These are phyloP conservation scores for Dendrobium chrysotoxum DNA, from an alignment of 106 monocot species.

Conservation along the genomic window DNA sequence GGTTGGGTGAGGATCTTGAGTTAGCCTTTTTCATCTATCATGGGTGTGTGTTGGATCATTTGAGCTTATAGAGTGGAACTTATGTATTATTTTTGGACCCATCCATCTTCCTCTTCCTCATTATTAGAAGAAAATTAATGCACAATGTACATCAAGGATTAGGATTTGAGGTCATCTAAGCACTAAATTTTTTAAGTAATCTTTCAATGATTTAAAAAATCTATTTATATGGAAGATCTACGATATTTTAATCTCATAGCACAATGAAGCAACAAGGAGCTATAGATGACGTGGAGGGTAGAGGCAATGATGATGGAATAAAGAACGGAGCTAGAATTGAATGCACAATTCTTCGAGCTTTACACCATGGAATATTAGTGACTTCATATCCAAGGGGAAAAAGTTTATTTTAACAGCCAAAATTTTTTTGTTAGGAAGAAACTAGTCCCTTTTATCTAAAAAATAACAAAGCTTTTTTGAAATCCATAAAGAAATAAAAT, in stretches of 20 bases:
- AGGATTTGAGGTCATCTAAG: not conserved
- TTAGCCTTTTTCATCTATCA: not conserved
- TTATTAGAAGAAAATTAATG: not conserved
- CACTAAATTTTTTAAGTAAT: not conserved
- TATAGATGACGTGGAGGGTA: not conserved
- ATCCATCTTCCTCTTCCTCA: not conserved
- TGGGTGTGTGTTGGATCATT: not conserved
- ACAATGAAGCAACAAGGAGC: not conserved
- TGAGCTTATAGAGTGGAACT: not conserved
- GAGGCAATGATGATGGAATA: not conserved
- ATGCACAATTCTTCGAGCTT: not conserved
- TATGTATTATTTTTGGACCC: no score
- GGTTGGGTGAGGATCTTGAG: not conserved
- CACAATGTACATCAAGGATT: not conserved
- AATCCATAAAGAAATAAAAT: not conserved
- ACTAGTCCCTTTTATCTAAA: not conserved
- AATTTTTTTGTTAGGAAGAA: not conserved
- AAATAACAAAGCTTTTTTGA: not conserved
- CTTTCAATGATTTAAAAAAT: not conserved
- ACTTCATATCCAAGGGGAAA: not conserved
- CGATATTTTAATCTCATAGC: not conserved
- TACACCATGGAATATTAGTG: not conserved
- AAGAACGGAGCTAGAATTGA: not conserved
- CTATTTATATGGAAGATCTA: not conserved
- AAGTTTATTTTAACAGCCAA: not conserved